Evolutionary conservation across 1,284 basidiomycete species (phyloP).

Genomic region (Apiotrichum porosum): DNA sequence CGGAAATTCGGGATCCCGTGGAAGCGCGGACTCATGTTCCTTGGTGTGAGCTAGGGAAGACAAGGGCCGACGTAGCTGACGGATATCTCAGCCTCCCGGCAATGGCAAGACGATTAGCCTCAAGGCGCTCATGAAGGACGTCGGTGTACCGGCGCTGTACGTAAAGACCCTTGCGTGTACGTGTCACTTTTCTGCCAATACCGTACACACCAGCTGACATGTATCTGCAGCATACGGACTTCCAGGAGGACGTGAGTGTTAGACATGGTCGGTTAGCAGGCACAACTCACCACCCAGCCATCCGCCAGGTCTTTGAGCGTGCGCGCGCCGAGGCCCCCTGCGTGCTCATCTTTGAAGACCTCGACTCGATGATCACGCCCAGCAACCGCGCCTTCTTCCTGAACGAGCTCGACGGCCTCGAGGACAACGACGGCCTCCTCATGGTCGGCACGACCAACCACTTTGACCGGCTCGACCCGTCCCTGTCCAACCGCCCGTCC

Average conservation of each 20-base stretch:
- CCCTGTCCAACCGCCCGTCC: conserved; percentile 67
- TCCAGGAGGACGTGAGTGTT: neutral
- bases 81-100: conserved; percentile 50
- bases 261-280: too few species aligned
- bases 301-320: conserved; percentile 28
- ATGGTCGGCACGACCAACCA: conserved; percentile 78
- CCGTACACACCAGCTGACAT: too few species aligned
- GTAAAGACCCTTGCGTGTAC: conserved; percentile 57
- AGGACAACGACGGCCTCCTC: conserved; percentile 67
- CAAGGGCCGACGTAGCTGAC: neutral
- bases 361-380: conserved; percentile 73
- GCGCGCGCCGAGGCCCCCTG: conserved; percentile 57
- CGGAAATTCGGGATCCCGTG: conserved; percentile 69
- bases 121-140: conserved; percentile 54
- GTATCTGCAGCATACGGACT: too few species aligned
- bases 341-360: conserved; percentile 70
- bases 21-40: conserved; percentile 57
- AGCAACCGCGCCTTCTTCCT: conserved; percentile 75
- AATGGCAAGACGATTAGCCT: conserved; percentile 80
- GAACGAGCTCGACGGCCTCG: conserved; percentile 61
- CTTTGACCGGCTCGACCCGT: conserved; percentile 69
- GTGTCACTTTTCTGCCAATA: too few species aligned
- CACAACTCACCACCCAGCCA: too few species aligned
- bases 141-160: conserved; percentile 59
- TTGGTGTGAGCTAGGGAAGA: too few species aligned